A percentile compares a stretch with the other conserved stretches of the same genome.
phyloP scores from a whole-genome alignment of 1,139 yeast genomes.

The Saccharomyces hybrid region DNA sequence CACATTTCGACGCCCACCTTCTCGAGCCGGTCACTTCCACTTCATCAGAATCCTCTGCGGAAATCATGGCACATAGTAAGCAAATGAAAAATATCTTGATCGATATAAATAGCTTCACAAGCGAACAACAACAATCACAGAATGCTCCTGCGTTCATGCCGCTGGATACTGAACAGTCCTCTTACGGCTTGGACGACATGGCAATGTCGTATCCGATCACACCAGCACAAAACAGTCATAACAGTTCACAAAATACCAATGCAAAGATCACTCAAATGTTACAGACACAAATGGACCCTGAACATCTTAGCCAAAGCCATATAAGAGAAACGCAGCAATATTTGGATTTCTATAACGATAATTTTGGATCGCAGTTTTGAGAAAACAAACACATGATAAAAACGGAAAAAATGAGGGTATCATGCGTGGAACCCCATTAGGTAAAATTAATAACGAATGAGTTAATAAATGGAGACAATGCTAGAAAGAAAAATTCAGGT shows the following conservation, averaged over 20 bases:
- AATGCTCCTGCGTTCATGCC: neutral
- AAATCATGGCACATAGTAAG: slow-evolving; percentile 1
- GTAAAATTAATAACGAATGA: neutral
- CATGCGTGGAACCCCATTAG: neutral
- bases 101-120: neutral
- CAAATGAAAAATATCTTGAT: neutral
- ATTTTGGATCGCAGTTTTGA: slow-evolving; percentile 6
- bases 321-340: slow-evolving; percentile 20
- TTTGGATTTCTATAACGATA: slow-evolving; percentile 20
- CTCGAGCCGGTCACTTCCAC: slow-evolving; percentile 11
- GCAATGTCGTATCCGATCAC: neutral
- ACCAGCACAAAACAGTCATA: neutral
- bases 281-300: slow-evolving; percentile 15
- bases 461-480: neutral
- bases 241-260: neutral
- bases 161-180: slow-evolving; percentile 19
- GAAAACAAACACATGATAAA: neutral
- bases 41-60: slow-evolving; percentile 13
- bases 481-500: neutral
- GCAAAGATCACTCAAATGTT: slow-evolving; percentile 2
- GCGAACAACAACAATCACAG: neutral
- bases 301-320: slow-evolving; percentile 15
- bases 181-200: slow-evolving; percentile 3
- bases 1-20: slow-evolving; percentile 9
- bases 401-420: neutral